A percentile compares a stretch with the other conserved stretches of the same genome.
phyloP scores from a whole-genome alignment of 1,284 basidiomycete species.

The Pseudozyma hubeiensis region DNA sequence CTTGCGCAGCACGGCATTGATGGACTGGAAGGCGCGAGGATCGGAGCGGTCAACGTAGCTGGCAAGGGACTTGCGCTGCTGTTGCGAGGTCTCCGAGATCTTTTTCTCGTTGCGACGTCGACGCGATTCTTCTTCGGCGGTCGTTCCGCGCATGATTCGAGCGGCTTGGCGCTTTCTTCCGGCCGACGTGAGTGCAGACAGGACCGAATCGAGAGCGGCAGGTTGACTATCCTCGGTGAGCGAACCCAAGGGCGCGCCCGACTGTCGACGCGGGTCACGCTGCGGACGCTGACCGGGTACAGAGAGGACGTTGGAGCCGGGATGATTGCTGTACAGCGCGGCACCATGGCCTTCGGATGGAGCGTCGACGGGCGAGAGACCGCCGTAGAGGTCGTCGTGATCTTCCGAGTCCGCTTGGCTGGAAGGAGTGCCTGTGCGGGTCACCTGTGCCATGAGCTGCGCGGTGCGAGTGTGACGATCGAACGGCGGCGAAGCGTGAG shows the following conservation, averaged over 20 bases:
- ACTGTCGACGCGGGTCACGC: slow-evolving; percentile 37
- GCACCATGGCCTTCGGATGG: slow-evolving; percentile 37
- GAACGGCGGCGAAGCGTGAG: slow-evolving; percentile 17
- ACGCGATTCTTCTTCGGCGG: slow-evolving; percentile 59
- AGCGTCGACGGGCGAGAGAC: slow-evolving; percentile 47
- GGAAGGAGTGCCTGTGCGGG: slow-evolving; percentile 32
- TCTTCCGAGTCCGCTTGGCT: slow-evolving; percentile 43
- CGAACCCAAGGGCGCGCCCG: slow-evolving; percentile 55
- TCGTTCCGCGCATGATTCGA: slow-evolving; percentile 63
- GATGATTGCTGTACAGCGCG: slow-evolving; percentile 31
- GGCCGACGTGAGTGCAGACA: slow-evolving; percentile 59
- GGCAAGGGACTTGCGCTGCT: slow-evolving; percentile 36
- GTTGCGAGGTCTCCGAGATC: slow-evolving; percentile 48
- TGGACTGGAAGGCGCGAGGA: slow-evolving; percentile 54
- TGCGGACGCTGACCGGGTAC: slow-evolving; percentile 43
- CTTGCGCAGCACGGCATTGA: slow-evolving; percentile 67
- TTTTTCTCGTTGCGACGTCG: slow-evolving; percentile 51
- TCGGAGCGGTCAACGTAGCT: slow-evolving; percentile 54
- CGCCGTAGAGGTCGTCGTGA: slow-evolving; percentile 58
- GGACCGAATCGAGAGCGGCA: slow-evolving; percentile 58
- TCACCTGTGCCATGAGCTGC: slow-evolving; percentile 52
- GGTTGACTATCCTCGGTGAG: slow-evolving; percentile 55
- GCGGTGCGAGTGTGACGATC: slow-evolving; percentile 53
- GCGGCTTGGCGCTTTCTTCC: slow-evolving; percentile 62
- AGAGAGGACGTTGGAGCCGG: slow-evolving; percentile 26